Evolutionary conservation across 192 early-diverging fungal genomes (phyloP).

Genomic region (Dispira simplex): DNA sequence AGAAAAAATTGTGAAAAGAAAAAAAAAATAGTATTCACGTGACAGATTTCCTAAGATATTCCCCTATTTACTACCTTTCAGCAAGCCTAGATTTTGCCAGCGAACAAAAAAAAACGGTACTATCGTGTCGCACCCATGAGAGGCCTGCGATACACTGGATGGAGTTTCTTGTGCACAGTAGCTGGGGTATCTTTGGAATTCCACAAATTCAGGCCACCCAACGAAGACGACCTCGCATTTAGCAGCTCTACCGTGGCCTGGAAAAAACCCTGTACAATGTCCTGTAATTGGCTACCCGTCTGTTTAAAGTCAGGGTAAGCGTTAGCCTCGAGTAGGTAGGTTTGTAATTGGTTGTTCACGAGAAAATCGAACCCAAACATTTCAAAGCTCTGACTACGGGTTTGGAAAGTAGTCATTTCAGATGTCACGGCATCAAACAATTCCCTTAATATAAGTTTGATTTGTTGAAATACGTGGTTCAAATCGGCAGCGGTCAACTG

Average conservation of each 20-base stretch:
- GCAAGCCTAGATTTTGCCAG: no score
- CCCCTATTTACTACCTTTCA: no score
- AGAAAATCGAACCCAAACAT: constrained; percentile 53
- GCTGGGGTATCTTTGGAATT: not conserved
- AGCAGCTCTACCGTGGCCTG: constrained; percentile 21
- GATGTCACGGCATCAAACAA: constrained; percentile 39
- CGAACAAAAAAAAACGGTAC: no score
- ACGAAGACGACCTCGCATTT: not conserved
- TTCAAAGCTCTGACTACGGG: constrained; percentile 44
- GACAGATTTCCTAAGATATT: no score
- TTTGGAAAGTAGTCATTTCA: constrained; percentile 45
- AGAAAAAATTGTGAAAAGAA: no score
- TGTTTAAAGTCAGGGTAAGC: constrained; percentile 58
- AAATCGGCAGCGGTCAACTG: constrained; percentile 22
- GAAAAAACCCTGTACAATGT: constrained; percentile 42
- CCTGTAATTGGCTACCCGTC: constrained; percentile 30
- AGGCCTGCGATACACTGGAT: not conserved
- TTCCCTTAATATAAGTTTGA: constrained; percentile 33
- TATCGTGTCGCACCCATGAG: not conserved
- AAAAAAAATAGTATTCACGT: no score
- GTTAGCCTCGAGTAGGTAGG: constrained; percentile 43
- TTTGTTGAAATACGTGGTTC: constrained; percentile 32
- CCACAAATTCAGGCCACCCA: not conserved
- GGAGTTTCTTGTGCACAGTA: not conserved
- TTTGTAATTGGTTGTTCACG: constrained; percentile 32